These are phyloP conservation scores for Camelina neglecta DNA, from an alignment of 345 rosid genomes.

Conservation along the genomic window DNA sequence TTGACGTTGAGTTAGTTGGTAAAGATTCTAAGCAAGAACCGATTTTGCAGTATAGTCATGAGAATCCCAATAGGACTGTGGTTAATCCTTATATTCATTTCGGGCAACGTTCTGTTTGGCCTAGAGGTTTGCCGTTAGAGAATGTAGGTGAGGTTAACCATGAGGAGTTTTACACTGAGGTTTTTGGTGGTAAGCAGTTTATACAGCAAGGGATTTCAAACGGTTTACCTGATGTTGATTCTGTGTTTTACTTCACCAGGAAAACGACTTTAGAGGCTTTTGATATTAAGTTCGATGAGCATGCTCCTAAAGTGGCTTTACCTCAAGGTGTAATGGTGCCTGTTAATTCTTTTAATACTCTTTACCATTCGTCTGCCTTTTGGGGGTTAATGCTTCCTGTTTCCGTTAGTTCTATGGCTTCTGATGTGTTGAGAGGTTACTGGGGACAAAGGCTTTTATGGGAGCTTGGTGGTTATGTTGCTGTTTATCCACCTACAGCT, in stretches of 20 bases:
- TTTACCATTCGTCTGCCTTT: conserved; percentile 92
- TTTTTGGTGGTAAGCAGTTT: conserved; percentile 93
- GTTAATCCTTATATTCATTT: conserved; percentile 94
- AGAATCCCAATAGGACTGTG: conserved; percentile 72
- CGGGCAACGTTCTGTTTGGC: conserved; percentile 99
- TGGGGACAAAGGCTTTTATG: conserved; percentile 98
- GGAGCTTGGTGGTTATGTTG: conserved; percentile 97
- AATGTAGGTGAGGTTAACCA: conserved; percentile 88
- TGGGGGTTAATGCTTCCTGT: conserved; percentile 99
- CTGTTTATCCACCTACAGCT: conserved; percentile 92
- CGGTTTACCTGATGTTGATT: conserved; percentile 98
- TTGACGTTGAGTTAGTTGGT: conserved; percentile 89
- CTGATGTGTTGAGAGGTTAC: conserved; percentile 96
- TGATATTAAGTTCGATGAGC: conserved; percentile 92
- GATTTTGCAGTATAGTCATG: conserved; percentile 90
- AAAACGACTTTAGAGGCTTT: conserved; percentile 78
- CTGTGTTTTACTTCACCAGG: conserved; percentile 93
- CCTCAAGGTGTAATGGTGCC: conserved; percentile 99
- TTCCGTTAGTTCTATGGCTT: conserved; percentile 95
- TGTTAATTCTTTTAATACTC: conserved; percentile 84
- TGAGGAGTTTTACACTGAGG: conserved; percentile 91
- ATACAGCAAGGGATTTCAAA: conserved; percentile 97
- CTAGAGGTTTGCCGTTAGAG: conserved; percentile 96
- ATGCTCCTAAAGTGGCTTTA: conserved; percentile 87
- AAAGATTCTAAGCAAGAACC: conserved; percentile 82